These are phyloP conservation scores for Ophiostoma sp. DNA, from an alignment of 2,329 filamentous ascomycete species.

Conservation along the genomic window DNA sequence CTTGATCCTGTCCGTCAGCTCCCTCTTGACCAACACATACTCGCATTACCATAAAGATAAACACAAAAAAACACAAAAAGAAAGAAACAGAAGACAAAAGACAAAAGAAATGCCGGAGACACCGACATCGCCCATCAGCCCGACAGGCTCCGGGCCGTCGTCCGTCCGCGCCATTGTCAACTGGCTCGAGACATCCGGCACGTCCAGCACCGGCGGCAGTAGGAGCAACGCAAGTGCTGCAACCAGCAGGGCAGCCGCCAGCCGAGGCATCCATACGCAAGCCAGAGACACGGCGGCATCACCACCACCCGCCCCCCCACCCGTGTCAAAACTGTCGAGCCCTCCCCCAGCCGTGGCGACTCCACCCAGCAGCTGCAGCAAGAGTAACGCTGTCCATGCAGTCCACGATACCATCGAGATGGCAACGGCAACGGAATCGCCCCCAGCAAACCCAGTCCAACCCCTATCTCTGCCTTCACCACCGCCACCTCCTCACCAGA, in stretches of 20 bases:
- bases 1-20: not conserved
- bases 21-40: not conserved
- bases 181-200: slow-evolving; percentile 17
- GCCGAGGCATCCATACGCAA: not conserved
- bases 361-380: not conserved
- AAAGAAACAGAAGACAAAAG: too few relatives aligned
- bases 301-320: not conserved
- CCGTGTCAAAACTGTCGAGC: not conserved
- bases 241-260: not conserved
- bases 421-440: not conserved
- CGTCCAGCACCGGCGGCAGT: not conserved
- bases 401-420: not conserved
- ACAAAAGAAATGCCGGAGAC: not conserved
- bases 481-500: not conserved
- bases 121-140: not conserved
- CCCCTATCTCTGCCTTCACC: not conserved
- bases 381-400: not conserved
- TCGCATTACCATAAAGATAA: not conserved
- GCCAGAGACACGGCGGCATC: not conserved
- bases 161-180: slow-evolving; percentile 23
- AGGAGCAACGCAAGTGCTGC: not conserved
- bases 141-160: not conserved
- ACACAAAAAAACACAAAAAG: not conserved
- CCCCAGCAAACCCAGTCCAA: not conserved
- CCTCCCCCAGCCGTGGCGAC: not conserved